A percentile compares a stretch with the other conserved stretches of the same genome.
Conservation (phyloP, 2,329 filamentous ascomycete genomes). For the Aspergillus melleus region DNA sequence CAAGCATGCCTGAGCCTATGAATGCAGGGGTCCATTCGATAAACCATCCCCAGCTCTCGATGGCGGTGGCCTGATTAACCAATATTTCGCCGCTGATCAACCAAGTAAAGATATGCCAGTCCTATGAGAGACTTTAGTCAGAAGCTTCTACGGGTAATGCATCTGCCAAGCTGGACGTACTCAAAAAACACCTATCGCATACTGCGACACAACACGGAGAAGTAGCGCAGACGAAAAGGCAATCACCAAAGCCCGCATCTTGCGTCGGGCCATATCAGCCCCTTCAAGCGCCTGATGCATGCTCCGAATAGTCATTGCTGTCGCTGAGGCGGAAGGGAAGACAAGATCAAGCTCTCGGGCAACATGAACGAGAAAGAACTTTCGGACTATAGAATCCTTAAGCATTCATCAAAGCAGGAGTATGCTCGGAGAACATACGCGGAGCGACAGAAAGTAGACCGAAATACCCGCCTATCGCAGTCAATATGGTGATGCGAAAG, state of each 20-base stretch:
- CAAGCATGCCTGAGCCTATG: conserved; percentile 8
- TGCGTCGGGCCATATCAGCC: neutral
- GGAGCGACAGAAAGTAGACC: conserved; percentile 4
- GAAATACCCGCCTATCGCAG: conserved; percentile 1
- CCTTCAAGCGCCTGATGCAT: conserved; percentile 4
- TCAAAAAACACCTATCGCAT: conserved; percentile 6
- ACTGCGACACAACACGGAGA: conserved; percentile 3
- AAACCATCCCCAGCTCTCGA: conserved; percentile 10
- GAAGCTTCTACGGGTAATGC: neutral
- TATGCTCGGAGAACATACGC: neutral
- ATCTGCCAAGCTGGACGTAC: neutral
- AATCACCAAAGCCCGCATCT: conserved; percentile 1
- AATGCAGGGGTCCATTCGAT: conserved; percentile 8
- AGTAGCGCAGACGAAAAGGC: neutral
- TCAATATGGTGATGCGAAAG: neutral
- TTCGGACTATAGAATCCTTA: neutral
- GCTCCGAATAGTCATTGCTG: conserved; percentile 4
- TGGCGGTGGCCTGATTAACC: neutral
- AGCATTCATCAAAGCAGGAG: neutral
- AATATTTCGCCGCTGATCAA: neutral
- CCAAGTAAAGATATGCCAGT: conserved; percentile 9
- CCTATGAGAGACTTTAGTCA: neutral
- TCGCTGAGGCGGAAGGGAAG: conserved; percentile 4
- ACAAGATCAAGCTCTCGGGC: conserved; percentile 2
- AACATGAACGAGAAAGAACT: conserved; percentile 5